A percentile compares a stretch with the other conserved stretches of the same genome.
phyloP scores from a whole-genome alignment of 1,284 basidiomycete species.

The Austropuccinia psidii region DNA sequence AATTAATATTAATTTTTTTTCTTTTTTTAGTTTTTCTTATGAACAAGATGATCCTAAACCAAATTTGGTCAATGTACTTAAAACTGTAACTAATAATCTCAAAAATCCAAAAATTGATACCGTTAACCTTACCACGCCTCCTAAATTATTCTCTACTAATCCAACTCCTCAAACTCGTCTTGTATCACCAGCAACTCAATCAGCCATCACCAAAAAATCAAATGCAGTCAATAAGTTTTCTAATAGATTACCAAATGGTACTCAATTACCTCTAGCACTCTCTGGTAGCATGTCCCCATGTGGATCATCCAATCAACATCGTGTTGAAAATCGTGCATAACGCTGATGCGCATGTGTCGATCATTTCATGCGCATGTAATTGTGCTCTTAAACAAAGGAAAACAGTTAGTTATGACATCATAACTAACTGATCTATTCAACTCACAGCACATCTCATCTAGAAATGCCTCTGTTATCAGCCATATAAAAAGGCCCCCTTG shows the following conservation, averaged over 20 bases:
- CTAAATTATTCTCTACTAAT: neutral
- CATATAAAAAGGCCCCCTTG: no score
- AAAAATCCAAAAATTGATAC: neutral
- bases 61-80: neutral
- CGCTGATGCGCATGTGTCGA: no score
- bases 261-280: constrained; percentile 2
- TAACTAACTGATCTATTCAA: no score
- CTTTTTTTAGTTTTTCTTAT: constrained; percentile 15
- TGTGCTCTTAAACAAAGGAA: no score
- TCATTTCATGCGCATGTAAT: no score
- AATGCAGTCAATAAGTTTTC: constrained; percentile 33
- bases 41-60: constrained; percentile 31
- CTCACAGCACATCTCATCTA: no score
- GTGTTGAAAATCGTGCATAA: no score
- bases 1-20: neutral
- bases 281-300: constrained; percentile 13
- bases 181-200: constrained; percentile 26
- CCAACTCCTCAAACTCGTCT: constrained; percentile 8
- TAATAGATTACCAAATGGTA: constrained; percentile 19
- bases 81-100: neutral
- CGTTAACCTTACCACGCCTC: neutral
- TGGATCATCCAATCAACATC: neutral
- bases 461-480: no score
- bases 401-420: no score
- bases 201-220: constrained; percentile 13